Conservation (phyloP, 306 rosid genomes). For the Alnus rubra region DNA sequence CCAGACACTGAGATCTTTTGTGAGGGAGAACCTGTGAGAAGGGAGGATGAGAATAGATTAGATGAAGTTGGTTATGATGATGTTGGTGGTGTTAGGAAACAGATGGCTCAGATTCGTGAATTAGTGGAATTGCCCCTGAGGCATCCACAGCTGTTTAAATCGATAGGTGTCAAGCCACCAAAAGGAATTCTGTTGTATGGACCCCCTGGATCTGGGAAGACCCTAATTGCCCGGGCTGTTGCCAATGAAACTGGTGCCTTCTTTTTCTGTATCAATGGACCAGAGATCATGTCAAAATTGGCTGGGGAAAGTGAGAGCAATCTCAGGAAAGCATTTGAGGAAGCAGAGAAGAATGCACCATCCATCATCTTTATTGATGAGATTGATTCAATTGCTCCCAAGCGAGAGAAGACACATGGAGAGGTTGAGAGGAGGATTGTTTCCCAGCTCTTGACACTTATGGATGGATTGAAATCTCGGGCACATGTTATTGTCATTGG, state of each 20-base stretch:
- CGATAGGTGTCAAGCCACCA: constrained; percentile 98
- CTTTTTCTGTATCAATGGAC: constrained; percentile 97
- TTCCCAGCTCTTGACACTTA: constrained; percentile 93
- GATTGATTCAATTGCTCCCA: constrained; percentile 96
- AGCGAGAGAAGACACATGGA: constrained; percentile 96
- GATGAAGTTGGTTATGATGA: constrained; percentile 99
- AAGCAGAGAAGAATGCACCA: constrained; percentile 99
- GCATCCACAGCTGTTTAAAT: constrained; percentile 92
- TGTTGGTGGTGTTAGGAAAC: constrained; percentile 95
- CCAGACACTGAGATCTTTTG: constrained; percentile 98
- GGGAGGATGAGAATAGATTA: constrained; percentile 90
- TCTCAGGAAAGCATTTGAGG: constrained; percentile 96
- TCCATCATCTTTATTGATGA: constrained; percentile 95
- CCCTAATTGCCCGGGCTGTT: constrained; percentile 89
- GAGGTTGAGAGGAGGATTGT: constrained; percentile 98
- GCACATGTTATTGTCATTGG: constrained; percentile 97
- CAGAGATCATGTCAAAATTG: constrained; percentile 91
- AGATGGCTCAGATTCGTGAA: constrained; percentile 96
- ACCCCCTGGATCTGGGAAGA: constrained; percentile 95
- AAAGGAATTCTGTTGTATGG: constrained; percentile 91
- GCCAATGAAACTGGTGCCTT: constrained; percentile 99
- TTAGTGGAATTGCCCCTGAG: constrained; percentile 89
- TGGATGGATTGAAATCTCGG: constrained; percentile 95
- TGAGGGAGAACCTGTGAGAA: constrained; percentile 89
- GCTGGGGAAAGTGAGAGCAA: constrained; percentile 99